These are phyloP conservation scores for Seminavis robusta DNA, from an alignment of 108 stramenopile genomes.

Conservation along the genomic window DNA sequence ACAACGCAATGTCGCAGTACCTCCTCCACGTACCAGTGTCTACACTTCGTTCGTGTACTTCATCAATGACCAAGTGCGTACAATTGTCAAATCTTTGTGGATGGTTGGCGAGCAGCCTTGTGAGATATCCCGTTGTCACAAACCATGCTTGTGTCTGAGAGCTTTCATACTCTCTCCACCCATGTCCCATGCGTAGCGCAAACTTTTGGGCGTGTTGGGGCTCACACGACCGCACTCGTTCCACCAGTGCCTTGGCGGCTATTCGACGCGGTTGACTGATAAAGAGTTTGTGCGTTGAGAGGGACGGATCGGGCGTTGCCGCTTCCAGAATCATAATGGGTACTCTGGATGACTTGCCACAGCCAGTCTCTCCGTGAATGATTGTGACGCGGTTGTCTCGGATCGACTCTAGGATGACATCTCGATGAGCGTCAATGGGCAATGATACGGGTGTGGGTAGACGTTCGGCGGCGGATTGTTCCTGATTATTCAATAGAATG, in stretches of 20 bases:
- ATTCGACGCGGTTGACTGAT: constrained; percentile 79
- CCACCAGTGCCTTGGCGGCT: constrained; percentile 82
- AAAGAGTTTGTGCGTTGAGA: constrained; percentile 72
- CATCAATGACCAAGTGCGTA: constrained; percentile 87
- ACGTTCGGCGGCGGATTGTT: constrained; percentile 4
- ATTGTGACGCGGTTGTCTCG: constrained; percentile 77
- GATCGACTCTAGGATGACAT: constrained; percentile 55
- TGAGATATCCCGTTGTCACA: constrained; percentile 90
- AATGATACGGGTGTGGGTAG: constrained; percentile 22
- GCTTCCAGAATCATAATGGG: constrained; percentile 82
- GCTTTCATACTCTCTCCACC: constrained; percentile 74
- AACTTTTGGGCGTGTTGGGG: constrained; percentile 52
- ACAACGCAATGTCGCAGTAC: not conserved
- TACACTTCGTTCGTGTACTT: too few species aligned
- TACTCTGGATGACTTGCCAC: constrained; percentile 80
- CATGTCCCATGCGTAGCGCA: constrained; percentile 88
- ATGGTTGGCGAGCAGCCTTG: constrained; percentile 81
- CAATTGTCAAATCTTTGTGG: constrained; percentile 62
- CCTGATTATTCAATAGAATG: constrained; percentile 5
- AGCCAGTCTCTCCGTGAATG: constrained; percentile 89
- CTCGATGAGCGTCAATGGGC: constrained; percentile 77
- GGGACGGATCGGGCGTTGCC: constrained; percentile 47
- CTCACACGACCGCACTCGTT: constrained; percentile 75
- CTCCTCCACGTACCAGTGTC: constrained; percentile 10
- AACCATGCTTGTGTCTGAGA: constrained; percentile 72